Conservation (phyloP, 2,329 filamentous ascomycete species). For the Colletotrichum simmondsii region DNA sequence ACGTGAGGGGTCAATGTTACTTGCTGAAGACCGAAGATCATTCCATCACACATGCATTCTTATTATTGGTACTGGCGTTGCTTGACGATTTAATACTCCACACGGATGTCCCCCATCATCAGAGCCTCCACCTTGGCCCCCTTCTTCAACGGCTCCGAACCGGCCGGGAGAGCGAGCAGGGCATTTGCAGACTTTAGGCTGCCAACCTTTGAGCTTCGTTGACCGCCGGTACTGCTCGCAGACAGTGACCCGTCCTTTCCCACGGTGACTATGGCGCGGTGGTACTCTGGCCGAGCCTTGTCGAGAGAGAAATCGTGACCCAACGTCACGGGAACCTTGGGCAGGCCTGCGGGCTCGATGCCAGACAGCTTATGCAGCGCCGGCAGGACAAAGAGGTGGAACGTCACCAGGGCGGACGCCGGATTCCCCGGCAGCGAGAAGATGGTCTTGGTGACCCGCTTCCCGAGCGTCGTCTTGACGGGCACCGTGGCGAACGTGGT, state of each 20-base stretch:
- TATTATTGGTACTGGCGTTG: too few species aligned
- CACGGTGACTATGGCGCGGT: slow-evolving; percentile 80
- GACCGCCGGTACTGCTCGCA: slow-evolving; percentile 86
- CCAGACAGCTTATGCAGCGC: slow-evolving; percentile 83
- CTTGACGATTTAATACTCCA: slow-evolving; percentile 1
- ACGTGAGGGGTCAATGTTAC: not conserved
- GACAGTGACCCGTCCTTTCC: slow-evolving; percentile 74
- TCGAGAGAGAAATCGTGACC: slow-evolving; percentile 81
- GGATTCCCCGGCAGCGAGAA: slow-evolving; percentile 96
- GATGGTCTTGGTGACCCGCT: slow-evolving; percentile 74
- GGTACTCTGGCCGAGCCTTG: slow-evolving; percentile 84
- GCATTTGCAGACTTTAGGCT: slow-evolving; percentile 92
- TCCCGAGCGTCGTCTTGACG: slow-evolving; percentile 67
- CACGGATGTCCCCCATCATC: slow-evolving; percentile 71
- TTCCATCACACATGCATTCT: not conserved
- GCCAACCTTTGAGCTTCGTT: slow-evolving; percentile 89
- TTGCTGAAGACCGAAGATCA: not conserved
- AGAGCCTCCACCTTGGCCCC: slow-evolving; percentile 81
- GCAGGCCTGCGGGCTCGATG: slow-evolving; percentile 73
- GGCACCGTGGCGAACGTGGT: slow-evolving; percentile 95
- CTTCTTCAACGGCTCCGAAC: slow-evolving; percentile 72
- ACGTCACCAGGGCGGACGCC: slow-evolving; percentile 90
- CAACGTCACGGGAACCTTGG: slow-evolving; percentile 76
- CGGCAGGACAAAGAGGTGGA: slow-evolving; percentile 93
- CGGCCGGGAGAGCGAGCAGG: slow-evolving; percentile 78